Evolutionary conservation across 2,329 filamentous ascomycete species (phyloP).

Genomic region (Phyllosticta citrichinensis): DNA sequence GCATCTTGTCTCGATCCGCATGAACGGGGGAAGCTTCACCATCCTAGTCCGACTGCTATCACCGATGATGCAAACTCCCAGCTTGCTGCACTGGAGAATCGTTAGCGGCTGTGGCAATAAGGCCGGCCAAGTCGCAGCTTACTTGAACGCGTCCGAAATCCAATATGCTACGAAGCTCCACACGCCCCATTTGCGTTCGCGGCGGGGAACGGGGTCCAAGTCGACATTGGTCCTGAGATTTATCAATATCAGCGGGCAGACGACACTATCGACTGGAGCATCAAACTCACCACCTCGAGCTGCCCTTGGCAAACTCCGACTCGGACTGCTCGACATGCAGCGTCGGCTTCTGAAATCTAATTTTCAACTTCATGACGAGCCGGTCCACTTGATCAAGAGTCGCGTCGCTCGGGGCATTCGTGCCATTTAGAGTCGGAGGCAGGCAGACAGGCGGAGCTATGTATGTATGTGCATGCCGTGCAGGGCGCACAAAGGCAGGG

Average conservation of each 20-base stretch:
- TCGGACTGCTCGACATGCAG: slow-evolving; percentile 36
- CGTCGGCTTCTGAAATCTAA: slow-evolving; percentile 21
- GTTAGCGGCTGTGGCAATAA: neutral
- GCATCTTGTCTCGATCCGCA: neutral
- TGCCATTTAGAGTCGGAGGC: no score
- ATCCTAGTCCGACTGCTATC: slow-evolving; percentile 39
- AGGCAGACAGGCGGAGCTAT: neutral
- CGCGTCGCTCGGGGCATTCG: no score
- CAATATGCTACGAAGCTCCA: slow-evolving; percentile 41
- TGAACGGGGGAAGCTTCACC: slow-evolving; percentile 23
- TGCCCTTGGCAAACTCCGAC: slow-evolving; percentile 36
- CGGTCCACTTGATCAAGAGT: neutral
- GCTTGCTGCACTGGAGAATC: slow-evolving; percentile 32
- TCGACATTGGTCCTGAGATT: slow-evolving; percentile 35
- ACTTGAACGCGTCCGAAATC: slow-evolving; percentile 44
- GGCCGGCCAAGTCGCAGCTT: neutral
- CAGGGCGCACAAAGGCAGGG: no score
- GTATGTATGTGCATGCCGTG: neutral
- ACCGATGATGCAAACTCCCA: slow-evolving; percentile 40
- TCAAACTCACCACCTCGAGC: slow-evolving; percentile 2
- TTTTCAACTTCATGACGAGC: neutral
- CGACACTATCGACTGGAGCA: neutral
- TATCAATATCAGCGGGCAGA: neutral
- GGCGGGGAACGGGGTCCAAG: slow-evolving; percentile 38
- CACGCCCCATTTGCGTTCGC: slow-evolving; percentile 37